Evolutionary conservation across 2,329 filamentous ascomycete genomes (phyloP).

Genomic region (Cryphonectria japonica): DNA sequence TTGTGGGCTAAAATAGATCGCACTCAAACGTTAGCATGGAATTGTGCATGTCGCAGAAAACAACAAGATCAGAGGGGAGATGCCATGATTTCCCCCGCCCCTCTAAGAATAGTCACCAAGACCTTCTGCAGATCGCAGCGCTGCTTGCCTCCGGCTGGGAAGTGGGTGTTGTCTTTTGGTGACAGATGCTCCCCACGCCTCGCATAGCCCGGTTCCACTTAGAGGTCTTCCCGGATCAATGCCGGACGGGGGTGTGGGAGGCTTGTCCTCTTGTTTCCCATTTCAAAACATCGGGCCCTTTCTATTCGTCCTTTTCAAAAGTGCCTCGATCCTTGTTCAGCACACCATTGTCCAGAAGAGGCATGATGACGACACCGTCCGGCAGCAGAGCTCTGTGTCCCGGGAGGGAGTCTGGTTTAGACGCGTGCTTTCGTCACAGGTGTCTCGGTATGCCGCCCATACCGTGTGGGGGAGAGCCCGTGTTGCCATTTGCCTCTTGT

Average conservation of each 20-base stretch:
- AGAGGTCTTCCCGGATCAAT: slow-evolving; percentile 9
- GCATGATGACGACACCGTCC: slow-evolving; percentile 28
- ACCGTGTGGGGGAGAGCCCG: neutral
- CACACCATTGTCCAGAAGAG: slow-evolving; percentile 13
- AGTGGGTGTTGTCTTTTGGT: neutral
- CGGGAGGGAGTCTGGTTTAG: neutral
- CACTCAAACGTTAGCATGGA: slow-evolving; percentile 18
- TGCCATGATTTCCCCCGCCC: neutral
- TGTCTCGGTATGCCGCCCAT: slow-evolving; percentile 15
- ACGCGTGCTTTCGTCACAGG: slow-evolving; percentile 21
- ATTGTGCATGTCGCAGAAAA: neutral
- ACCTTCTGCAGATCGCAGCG: slow-evolving; percentile 6
- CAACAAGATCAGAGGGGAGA: neutral
- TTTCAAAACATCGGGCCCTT: slow-evolving; percentile 13
- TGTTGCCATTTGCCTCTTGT: slow-evolving; percentile 14
- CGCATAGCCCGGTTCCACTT: slow-evolving; percentile 14
- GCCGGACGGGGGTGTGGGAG: slow-evolving; percentile 20
- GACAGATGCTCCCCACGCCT: slow-evolving; percentile 8
- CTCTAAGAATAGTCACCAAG: slow-evolving; percentile 17
- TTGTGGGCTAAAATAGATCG: slow-evolving; percentile 10
- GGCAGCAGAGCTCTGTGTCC: slow-evolving; percentile 6
- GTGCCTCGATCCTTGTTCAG: slow-evolving; percentile 17
- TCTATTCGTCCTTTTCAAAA: slow-evolving; percentile 12
- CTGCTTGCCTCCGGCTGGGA: neutral
- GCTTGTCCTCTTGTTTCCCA: slow-evolving; percentile 12